phyloP scores from a whole-genome alignment of 495 filamentous ascomycete species.

The Hapsidospora chrysogenum region DNA sequence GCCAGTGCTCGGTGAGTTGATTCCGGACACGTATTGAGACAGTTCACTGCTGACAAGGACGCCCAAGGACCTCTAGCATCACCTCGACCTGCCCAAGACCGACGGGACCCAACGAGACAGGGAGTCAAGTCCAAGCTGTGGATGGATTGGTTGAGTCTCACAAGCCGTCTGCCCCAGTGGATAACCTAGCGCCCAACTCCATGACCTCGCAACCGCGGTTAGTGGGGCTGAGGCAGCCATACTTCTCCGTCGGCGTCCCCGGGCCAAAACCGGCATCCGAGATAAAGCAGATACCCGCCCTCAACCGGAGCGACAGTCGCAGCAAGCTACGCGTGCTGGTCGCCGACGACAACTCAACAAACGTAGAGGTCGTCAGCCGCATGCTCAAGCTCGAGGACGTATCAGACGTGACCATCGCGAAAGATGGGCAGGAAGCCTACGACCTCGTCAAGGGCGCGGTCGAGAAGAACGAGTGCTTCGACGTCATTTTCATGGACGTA shows the following conservation, averaged over 20 bases:
- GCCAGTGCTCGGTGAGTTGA: conserved; percentile 32
- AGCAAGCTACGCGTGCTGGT: conserved; percentile 70
- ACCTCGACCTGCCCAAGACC: conserved; percentile 21
- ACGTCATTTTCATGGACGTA: conserved; percentile 90
- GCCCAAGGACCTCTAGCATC: conserved; percentile 22
- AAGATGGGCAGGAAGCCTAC: conserved; percentile 80
- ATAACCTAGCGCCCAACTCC: too few relatives aligned
- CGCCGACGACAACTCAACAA: conserved; percentile 89
- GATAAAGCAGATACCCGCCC: conserved; percentile 20
- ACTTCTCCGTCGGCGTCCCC: conserved; percentile 48
- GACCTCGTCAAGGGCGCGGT: conserved; percentile 72
- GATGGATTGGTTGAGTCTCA: too few relatives aligned
- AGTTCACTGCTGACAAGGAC: not conserved
- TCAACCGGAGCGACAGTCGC: conserved; percentile 32
- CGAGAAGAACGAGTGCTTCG: conserved; percentile 51
- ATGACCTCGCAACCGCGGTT: conserved; percentile 49
- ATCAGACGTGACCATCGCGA: conserved; percentile 61
- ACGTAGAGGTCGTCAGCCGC: conserved; percentile 69
- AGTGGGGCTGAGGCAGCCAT: conserved; percentile 71
- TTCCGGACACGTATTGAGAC: too few relatives aligned
- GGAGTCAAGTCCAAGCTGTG: too few relatives aligned
- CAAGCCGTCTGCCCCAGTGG: too few relatives aligned
- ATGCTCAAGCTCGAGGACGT: conserved; percentile 39
- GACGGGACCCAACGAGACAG: too few relatives aligned
- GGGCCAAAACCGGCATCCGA: conserved; percentile 13